phyloP scores from a whole-genome alignment of 23 red algal genomes.

The Gracilaria vermiculophylla region DNA sequence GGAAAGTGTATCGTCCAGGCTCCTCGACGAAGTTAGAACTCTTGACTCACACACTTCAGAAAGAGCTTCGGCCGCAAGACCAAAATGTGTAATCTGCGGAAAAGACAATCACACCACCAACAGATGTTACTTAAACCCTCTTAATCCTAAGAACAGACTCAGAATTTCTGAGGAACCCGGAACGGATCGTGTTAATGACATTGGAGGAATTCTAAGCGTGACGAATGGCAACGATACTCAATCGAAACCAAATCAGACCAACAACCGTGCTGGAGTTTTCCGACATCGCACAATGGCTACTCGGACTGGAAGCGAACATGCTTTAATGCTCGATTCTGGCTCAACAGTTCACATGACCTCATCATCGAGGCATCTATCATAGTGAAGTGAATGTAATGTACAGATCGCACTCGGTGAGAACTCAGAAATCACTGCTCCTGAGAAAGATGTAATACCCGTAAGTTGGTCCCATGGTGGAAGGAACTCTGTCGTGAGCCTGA shows the following conservation, averaged over 20 bases:
- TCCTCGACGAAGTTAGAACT: background rate
- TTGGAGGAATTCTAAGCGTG: background rate
- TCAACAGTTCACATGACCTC: constrained; percentile 12
- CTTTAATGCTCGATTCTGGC: constrained; percentile 30
- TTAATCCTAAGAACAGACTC: background rate
- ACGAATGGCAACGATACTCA: background rate
- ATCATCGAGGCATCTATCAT: background rate
- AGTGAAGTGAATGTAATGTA: background rate
- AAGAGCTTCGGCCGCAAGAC: background rate
- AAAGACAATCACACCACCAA: background rate
- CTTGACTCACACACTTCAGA: background rate
- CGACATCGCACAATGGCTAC: background rate
- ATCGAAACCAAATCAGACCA: background rate
- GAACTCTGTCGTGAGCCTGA: too few relatives aligned
- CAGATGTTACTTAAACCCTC: constrained; percentile 7
- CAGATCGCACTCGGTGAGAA: constrained; percentile 27
- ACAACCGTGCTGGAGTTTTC: background rate
- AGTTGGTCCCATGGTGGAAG: too few relatives aligned
- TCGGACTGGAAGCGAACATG: background rate
- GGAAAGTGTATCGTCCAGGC: background rate
- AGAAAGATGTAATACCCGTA: too few relatives aligned
- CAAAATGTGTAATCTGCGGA: constrained; percentile 36
- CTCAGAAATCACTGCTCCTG: constrained; percentile 16
- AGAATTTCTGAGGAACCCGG: background rate
- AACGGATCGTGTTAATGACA: background rate